Evolutionary conservation across 345 rosid species (phyloP).

Genomic region (Hypericum perforatum): DNA sequence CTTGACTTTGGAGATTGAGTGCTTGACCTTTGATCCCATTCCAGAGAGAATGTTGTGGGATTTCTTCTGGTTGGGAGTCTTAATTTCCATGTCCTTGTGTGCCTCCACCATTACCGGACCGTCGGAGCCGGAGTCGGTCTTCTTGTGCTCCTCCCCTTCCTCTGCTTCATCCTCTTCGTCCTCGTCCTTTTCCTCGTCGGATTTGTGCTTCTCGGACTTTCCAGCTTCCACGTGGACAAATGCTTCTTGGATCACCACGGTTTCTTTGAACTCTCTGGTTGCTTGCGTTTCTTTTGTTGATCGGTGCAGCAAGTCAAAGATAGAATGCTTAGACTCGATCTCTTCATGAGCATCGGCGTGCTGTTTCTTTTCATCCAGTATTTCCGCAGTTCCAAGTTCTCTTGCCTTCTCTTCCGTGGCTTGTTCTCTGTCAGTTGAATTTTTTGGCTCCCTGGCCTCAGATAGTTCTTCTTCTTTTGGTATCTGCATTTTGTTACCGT

Average conservation of each 20-base stretch:
- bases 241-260: constrained; percentile 5
- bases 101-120: constrained; percentile 55
- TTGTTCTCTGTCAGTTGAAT: constrained; percentile 17
- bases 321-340: constrained; percentile 23
- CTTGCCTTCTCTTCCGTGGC: constrained; percentile 13
- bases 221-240: constrained; percentile 17
- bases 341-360: constrained; percentile 15
- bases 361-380: constrained; percentile 1
- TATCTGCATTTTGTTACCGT: constrained; percentile 18
- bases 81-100: constrained; percentile 38
- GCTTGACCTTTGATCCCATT: constrained; percentile 80
- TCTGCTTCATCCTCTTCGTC: constrained; percentile 20
- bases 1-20: constrained; percentile 83
- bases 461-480: constrained; percentile 17
- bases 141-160: constrained; percentile 34
- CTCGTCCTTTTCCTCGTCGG: constrained; percentile 27
- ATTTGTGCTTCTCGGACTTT: constrained; percentile 27
- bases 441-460: constrained; percentile 5
- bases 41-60: constrained; percentile 69
- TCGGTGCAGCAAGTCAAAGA: constrained; percentile 35
- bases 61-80: constrained; percentile 43
- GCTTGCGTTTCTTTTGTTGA: constrained; percentile 23
- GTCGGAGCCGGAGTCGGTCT: constrained; percentile 44
- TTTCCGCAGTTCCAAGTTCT: constrained; percentile 18
- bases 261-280: constrained; percentile 17